Base-by-base conservation (phyloP, 768 basidiomycete species). In the Termitomyces sp. region DNA sequence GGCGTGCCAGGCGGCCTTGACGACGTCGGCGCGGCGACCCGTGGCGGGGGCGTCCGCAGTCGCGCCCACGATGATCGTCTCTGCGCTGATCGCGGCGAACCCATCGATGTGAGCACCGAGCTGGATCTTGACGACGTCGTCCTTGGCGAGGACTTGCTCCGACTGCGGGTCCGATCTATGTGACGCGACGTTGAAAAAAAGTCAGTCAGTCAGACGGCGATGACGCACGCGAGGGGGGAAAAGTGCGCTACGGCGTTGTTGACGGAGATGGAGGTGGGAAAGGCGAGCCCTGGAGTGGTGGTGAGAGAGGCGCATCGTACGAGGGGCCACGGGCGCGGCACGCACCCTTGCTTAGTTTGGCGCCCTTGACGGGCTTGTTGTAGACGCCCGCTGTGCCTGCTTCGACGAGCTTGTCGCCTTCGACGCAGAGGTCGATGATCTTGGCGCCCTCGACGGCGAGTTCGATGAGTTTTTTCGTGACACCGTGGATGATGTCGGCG, bases 61-160 rank as follows among this genome's bases (percentile, higher is more conserved):
- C 37, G 92, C 88, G 41, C 94, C 92, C 32, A 98, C 83, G 59
- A 97, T 84, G 66, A 98, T 72, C 53, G 96, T 98, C 73, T 99
- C 97, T 34, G 93, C 97, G 68, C 84, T 85, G 71, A 97, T 86
- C 54, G 93, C 86, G 20, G 95, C 94, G 72, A 91, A 98, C 56
- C 97, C 97, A 70, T 98, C 96, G 72, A 99, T 94, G 68, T 99
- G 97, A 20, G 95, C 94, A 46, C 97, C 97, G 59, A 98, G 80
- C 72, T 95, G 92, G 61, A 99, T 75, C 76, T 98, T 98, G 63
- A 98, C 96, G 57, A 99, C 86, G 70, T 99, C 97, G 59, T 86
- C 85, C 61, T 93, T 89, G 27, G 82, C 84, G 62, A 95, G 80
- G 51, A 72, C 80, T 70, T 86, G 85, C 7, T 76, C 74, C 27